Conservation (phyloP, 108 stramenopile genomes). For the Stephanodiscus triporus region DNA sequence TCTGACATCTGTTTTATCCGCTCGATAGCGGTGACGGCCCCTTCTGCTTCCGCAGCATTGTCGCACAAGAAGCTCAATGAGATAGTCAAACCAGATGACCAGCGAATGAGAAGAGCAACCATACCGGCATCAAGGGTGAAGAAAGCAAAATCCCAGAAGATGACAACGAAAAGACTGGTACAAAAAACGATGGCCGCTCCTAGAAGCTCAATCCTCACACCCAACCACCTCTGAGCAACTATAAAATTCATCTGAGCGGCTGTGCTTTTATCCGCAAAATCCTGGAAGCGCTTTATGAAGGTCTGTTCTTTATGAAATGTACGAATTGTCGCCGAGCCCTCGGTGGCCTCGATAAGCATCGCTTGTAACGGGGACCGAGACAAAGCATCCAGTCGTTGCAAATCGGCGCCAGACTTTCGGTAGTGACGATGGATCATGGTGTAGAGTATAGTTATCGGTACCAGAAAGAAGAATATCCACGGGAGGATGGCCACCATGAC, state of each 20-base stretch:
- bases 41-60: slow-evolving; percentile 73
- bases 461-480: slow-evolving; percentile 62
- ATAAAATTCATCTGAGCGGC: slow-evolving; percentile 78
- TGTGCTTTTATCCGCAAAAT: slow-evolving; percentile 55
- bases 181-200: slow-evolving; percentile 72
- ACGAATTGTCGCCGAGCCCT: slow-evolving; percentile 81
- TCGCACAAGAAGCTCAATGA: slow-evolving; percentile 80
- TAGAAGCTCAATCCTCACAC: slow-evolving; percentile 80
- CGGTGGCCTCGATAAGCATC: slow-evolving; percentile 79
- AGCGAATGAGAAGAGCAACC: slow-evolving; percentile 75
- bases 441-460: slow-evolving; percentile 63
- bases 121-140: slow-evolving; percentile 65
- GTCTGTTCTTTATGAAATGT: slow-evolving; percentile 58
- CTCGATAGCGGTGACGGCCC: slow-evolving; percentile 85
- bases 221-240: slow-evolving; percentile 83
- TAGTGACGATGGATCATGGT: slow-evolving; percentile 70
- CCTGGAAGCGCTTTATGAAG: slow-evolving; percentile 61
- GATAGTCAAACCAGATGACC: slow-evolving; percentile 80
- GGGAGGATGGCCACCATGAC: slow-evolving; percentile 77
- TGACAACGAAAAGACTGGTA: slow-evolving; percentile 61
- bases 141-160: slow-evolving; percentile 50
- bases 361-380: slow-evolving; percentile 79
- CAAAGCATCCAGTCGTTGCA: slow-evolving; percentile 84
- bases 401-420: slow-evolving; percentile 75
- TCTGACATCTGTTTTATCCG: slow-evolving; percentile 77